Conservation (phyloP, 2,329 filamentous ascomycete genomes). For the Colletotrichum sp. region DNA sequence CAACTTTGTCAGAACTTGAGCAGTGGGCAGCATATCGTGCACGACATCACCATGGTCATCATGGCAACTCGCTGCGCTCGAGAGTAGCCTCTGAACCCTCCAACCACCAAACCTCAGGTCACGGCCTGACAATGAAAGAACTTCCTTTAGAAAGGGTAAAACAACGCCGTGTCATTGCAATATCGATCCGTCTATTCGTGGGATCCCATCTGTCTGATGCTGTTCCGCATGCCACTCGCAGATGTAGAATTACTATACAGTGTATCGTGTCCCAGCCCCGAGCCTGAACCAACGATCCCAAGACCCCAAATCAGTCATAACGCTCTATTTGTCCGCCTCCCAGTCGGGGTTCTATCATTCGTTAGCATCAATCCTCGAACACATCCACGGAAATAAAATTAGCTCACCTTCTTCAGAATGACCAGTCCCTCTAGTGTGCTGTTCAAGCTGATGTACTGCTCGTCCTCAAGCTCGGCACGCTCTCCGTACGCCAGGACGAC, state of each 20-base stretch:
- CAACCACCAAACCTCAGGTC: neutral
- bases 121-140: neutral
- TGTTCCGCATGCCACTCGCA: conserved; percentile 18
- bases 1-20: neutral
- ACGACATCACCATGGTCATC: neutral
- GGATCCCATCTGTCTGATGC: conserved; percentile 14
- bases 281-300: conserved; percentile 19
- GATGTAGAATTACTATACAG: conserved; percentile 23
- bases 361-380: neutral
- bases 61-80: neutral
- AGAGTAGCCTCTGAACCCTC: neutral
- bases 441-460: conserved; percentile 92
- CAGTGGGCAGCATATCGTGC: neutral
- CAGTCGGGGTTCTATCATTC: conserved; percentile 57
- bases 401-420: conserved; percentile 90
- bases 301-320: neutral
- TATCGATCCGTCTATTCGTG: conserved; percentile 18
- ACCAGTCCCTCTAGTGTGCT: conserved; percentile 93
- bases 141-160: neutral
- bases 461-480: conserved; percentile 94
- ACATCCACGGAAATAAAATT: neutral
- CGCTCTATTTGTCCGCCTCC: conserved; percentile 52
- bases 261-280: conserved; percentile 19
- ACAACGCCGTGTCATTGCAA: conserved; percentile 8
- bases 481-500: conserved; percentile 94